Evolutionary conservation across 306 rosid genomes (phyloP), one percentile per base, ranked within the genome.

Genomic region (Rosa chinensis): DNA sequence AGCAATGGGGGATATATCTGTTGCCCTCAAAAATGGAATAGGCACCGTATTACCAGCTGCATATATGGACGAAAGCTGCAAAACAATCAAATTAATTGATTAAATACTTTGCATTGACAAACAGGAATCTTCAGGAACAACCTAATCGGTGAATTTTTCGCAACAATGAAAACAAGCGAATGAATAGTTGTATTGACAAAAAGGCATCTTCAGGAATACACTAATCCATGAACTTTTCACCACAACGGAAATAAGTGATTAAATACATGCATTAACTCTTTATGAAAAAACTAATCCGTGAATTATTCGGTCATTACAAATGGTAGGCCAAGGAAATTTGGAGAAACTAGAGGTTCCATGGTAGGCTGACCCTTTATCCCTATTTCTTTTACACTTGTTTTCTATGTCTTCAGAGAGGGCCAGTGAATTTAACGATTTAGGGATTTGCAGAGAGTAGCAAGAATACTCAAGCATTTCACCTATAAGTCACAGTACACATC

Each of bases 21-120:
- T 93, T 32, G 99, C 98, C 89, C 96, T 86, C 88, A 95, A 90
- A 90, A 95, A 95, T 23, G 99, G 99, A 75, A 95, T 93, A 44
- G 98, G 99, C 52, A 95, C 99, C 14, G 99, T 93, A 82, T 84
- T 93, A 75, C 99, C 99, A 56, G 99, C 98, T 47, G 99, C 99
- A 88, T 95, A 95, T 76, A 95, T 95, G 80, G 99, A 93, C 98
- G 93, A 91, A 56, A 95, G 98, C 99, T 95, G 93, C 88, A 85
- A 68, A 71, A 70, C 32, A 63, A 47, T 32, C 53, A 74, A 50
- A 25, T 47, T 45, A 78, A 49, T 11, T 32, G 23, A 69, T 74
- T 70, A 83, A 56, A 68, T 48, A 61, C 80, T 66, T 12, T 16
- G 44, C 44, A 64, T 63, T 32, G 73, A 56, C 42, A 32, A 44